phyloP scores from a whole-genome alignment of 164 flowering plant genomes.

The Stephania japonica region DNA sequence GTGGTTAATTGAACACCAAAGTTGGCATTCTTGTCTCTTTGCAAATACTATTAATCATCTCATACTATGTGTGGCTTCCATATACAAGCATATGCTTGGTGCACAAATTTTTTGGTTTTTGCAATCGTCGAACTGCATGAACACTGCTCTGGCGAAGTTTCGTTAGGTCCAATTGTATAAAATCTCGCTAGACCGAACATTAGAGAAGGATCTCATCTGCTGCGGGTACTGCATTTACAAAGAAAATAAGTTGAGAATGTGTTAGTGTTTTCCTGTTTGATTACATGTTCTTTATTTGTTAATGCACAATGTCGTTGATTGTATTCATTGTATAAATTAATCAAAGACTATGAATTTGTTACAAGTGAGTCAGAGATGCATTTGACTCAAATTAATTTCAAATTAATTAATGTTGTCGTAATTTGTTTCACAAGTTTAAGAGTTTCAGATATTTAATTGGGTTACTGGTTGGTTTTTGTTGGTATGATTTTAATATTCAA shows the following conservation, averaged over 20 bases:
- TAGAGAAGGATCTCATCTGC: neutral
- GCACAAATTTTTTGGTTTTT: neutral
- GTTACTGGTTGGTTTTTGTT: too few relatives aligned
- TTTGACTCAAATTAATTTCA: neutral
- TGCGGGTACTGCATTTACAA: neutral
- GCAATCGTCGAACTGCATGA: neutral
- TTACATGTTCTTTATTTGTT: neutral
- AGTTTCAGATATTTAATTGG: too few relatives aligned
- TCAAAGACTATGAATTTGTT: neutral
- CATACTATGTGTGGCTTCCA: neutral
- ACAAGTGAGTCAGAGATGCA: neutral
- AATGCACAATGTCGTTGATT: neutral
- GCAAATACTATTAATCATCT: neutral
- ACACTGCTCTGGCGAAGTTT: neutral
- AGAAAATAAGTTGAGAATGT: neutral
- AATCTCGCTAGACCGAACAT: neutral
- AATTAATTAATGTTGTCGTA: too few relatives aligned
- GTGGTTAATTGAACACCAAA: constrained; percentile 30
- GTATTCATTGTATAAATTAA: neutral
- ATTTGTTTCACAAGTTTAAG: too few relatives aligned
- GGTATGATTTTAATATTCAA: too few relatives aligned
- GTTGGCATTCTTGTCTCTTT: neutral
- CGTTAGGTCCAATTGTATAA: neutral
- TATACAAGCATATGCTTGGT: neutral
- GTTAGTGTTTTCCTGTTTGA: neutral